Evolutionary conservation across 345 rosid genomes (phyloP), one percentile per base, ranked within the genome.

Genomic region (Barbarea vulgaris): DNA sequence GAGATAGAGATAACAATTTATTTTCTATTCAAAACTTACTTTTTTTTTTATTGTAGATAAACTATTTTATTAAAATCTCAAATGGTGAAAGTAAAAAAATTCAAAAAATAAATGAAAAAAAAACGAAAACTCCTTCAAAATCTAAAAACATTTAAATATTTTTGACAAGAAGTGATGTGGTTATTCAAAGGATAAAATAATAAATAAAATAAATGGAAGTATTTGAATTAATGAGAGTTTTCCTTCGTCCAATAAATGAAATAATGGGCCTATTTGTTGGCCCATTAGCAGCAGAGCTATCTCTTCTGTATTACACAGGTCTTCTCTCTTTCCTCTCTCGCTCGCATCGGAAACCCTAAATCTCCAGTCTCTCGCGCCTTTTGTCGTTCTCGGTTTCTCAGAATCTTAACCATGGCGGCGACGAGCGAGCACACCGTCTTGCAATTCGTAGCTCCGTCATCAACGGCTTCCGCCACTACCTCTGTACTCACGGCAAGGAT

Each of bases 371-470:
- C 69, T 64, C 73, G 60, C 73, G 53, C 53, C 65, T 34, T 51
- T 72, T 34, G 52, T 18, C 52, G 61, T 72, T 61, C 53, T 41
- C 70, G 10, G 13, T 52, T 18, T 12, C 50, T 64, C 62, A 18
- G 59, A 57, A 21, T 44, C 73, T 30, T 51, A 64, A 50, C 62
- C 59, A 93, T 93, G 99, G 98, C 90, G 73, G 91, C 89, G 68
- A 79, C 87, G 62, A 85, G 77, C 77, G 91, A 89, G 37, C 86
- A 65, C 64, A 88, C 94, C 37, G 93, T 88, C 62, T 78, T 96
- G 55, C 97, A 93, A 64, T 89, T 90, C 66, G 57, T 79, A 0
- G 9, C 87, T 21, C 77, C 84, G n/a, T 79, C 85, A n/a, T 61
- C 36, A 12, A 58, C 73, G 5, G 31, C 70, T 0, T 53, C 79